These are phyloP conservation scores for Anisogramma anomala DNA, from an alignment of 2,329 filamentous ascomycete genomes.

Conservation along the genomic window DNA sequence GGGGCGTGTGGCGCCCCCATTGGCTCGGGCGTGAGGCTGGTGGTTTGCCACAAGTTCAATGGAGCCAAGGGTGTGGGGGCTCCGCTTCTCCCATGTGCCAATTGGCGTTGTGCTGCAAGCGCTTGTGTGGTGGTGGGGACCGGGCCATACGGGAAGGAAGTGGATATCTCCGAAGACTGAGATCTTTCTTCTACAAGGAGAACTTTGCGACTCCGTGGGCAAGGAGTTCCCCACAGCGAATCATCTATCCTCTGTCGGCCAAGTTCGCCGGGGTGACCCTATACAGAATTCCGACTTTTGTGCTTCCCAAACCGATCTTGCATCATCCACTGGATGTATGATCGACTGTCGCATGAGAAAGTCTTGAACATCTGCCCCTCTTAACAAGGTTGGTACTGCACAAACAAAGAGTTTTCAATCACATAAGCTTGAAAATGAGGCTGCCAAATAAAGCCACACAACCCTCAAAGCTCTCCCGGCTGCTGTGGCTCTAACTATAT, in stretches of 20 bases:
- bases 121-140: conserved; percentile 2
- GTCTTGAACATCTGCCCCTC: background rate
- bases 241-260: too few species aligned
- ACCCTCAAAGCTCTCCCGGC: background rate
- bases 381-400: too few species aligned
- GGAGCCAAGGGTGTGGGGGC: too few species aligned
- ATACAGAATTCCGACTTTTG: too few species aligned
- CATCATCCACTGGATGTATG: conserved; percentile 7
- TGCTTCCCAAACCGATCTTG: conserved; percentile 10
- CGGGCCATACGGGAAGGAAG: background rate
- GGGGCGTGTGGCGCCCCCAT: conserved; percentile 2
- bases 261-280: too few species aligned
- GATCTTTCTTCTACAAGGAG: conserved; percentile 12
- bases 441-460: background rate
- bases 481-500: too few species aligned
- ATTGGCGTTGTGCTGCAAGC: conserved; percentile 13
- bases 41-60: too few species aligned
- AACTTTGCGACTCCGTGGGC: too few species aligned
- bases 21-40: conserved; percentile 3
- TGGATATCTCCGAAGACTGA: background rate
- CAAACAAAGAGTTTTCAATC: too few species aligned
- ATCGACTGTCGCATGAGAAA: conserved; percentile 11
- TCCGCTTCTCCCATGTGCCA: conserved; percentile 9
- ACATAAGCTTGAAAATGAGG: conserved; percentile 4
- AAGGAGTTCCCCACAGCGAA: too few species aligned